Evolutionary conservation across 2,329 filamentous ascomycete species (phyloP), one percentile per base, ranked within the genome.

Genomic region (Ophiostoma tasmaniense): DNA sequence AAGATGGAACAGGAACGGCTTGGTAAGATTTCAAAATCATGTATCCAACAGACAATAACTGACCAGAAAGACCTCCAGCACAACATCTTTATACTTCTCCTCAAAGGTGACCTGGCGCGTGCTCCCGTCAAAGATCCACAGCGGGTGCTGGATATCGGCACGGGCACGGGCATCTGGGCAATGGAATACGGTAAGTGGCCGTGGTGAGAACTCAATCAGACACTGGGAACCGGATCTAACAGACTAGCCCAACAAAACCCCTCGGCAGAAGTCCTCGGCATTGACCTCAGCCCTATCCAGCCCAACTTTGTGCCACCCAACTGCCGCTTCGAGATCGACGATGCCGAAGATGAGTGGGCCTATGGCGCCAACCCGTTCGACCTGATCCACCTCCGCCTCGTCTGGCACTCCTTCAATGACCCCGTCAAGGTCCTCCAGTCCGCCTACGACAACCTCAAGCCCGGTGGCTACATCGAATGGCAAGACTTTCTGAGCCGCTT

Each of bases 311-410:
- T 88, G 0, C 86, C 87, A 0, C 80, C 82, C 20, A 90, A 90
- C 73, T 85, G 88, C 67, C 82, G 84, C 70, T 90, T 89, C 69
- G 81, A 88, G 68, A 82, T 89, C 52, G 87, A 90, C 75, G 87
- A 90, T 72, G 82, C 86, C 42, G 84, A 85, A 71, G 80, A 76
- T 22, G 75, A 79, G 1, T 82, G 79, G 79, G 84, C 78, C 75
- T 85, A 78, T 45, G 65, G 71, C 17, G 78, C 81, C 73, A 78
- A 0, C 73, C 81, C 67, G 67, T 87, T 87, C 71, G 86, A 89
- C 76, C 85, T 83, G 71, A 81, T 90, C 61, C 87, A 89, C 74
- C 80, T 83, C 1, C 83, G 84, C 2, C 70, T 73, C 35, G 66
- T 73, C 35, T 73, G 71, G 70, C 71, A 73, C 70, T 71, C 71